These are phyloP conservation scores for Pyracantha coccinea DNA, from an alignment of 331 rosid species.

Conservation along the genomic window DNA sequence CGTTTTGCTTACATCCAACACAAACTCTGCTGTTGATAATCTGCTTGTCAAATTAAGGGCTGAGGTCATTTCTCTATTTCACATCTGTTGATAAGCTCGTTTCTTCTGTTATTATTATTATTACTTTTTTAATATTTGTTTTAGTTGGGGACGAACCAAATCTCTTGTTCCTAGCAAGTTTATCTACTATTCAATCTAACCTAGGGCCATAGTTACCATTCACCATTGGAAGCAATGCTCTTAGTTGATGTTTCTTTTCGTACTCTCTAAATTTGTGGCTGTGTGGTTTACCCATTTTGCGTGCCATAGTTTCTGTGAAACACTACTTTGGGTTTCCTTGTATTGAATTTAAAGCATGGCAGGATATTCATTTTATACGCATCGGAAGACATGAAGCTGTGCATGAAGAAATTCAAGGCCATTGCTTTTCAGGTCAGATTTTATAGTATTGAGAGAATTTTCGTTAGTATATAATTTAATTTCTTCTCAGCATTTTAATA, in stretches of 20 bases:
- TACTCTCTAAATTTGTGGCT: background rate
- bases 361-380: conserved; percentile 82
- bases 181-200: background rate
- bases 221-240: background rate
- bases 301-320: background rate
- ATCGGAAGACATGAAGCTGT: conserved; percentile 79
- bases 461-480: conserved; percentile 6
- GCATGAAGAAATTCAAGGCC: conserved; percentile 67
- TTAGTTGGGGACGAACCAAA: background rate
- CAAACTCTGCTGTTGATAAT: conserved; percentile 95
- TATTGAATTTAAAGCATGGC: conserved; percentile 20
- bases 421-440: conserved; percentile 75
- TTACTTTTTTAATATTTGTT: no score
- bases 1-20: conserved; percentile 85
- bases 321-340: background rate
- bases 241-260: background rate
- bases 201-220: background rate
- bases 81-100: background rate
- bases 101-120: no score
- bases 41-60: conserved; percentile 77
- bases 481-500: conserved; percentile 19
- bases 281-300: background rate
- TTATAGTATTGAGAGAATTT: conserved; percentile 1
- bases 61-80: conserved; percentile 42
- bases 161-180: background rate